Evolutionary conservation across 2,329 filamentous ascomycete genomes (phyloP).

Genomic region (Talaromyces sp.): DNA sequence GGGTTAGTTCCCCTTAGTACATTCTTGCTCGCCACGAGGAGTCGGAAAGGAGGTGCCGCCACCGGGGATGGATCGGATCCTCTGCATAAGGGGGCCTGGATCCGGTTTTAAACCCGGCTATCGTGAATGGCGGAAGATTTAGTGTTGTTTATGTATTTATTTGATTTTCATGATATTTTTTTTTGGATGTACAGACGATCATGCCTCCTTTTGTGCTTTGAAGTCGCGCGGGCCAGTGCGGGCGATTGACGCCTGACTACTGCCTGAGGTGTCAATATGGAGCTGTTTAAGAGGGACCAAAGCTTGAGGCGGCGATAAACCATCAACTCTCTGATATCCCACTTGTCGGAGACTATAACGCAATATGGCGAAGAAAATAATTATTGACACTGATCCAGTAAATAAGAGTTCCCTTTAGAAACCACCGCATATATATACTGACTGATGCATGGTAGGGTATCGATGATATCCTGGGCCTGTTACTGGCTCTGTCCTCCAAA

Average conservation of each 20-base stretch:
- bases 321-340: constrained; percentile 3
- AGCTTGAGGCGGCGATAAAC: constrained; percentile 4
- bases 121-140: background rate
- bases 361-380: constrained; percentile 71
- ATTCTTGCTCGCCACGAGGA: constrained; percentile 22
- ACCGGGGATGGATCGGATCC: no score
- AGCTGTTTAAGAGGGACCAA: background rate
- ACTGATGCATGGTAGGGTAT: constrained; percentile 62
- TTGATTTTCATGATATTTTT: no score
- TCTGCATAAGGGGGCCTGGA: no score
- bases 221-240: constrained; percentile 1
- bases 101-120: no score
- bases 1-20: constrained; percentile 21
- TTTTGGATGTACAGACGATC: background rate
- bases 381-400: constrained; percentile 96
- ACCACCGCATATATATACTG: background rate
- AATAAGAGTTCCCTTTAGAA: constrained; percentile 13
- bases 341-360: constrained; percentile 1
- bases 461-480: constrained; percentile 86
- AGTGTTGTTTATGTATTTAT: no score
- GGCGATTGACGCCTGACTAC: constrained; percentile 6
- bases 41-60: constrained; percentile 8
- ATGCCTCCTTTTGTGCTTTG: background rate
- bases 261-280: constrained; percentile 14
- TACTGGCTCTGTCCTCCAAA: constrained; percentile 80